These are phyloP conservation scores for Sutorius eximius DNA, from an alignment of 1,284 basidiomycete genomes.

Conservation along the genomic window DNA sequence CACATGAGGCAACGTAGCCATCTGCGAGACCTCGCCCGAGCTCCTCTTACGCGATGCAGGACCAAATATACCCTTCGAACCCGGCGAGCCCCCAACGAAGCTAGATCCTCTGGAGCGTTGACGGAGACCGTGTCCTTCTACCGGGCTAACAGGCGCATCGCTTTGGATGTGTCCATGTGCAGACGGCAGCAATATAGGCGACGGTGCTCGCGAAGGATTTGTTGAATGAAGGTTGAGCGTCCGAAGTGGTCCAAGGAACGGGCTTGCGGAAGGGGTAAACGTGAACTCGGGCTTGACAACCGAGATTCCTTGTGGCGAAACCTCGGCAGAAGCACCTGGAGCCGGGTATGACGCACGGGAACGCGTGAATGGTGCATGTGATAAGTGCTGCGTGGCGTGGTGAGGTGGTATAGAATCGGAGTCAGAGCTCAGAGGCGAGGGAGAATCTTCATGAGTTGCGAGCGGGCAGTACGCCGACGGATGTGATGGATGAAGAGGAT, in stretches of 20 bases:
- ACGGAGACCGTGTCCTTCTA: constrained; percentile 32
- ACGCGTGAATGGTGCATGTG: constrained; percentile 25
- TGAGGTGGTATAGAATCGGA: constrained; percentile 51
- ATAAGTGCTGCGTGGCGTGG: constrained; percentile 28
- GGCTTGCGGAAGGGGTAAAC: constrained; percentile 71
- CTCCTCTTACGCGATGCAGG: constrained; percentile 33
- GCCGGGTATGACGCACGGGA: constrained; percentile 25
- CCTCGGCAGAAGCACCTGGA: constrained; percentile 19
- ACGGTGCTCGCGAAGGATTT: constrained; percentile 63
- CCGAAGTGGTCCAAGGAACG: constrained; percentile 81
- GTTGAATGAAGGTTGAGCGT: constrained; percentile 71
- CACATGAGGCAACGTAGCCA: constrained; percentile 29
- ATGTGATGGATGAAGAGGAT: constrained; percentile 38
- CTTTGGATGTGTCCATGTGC: constrained; percentile 33
- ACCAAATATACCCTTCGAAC: constrained; percentile 26
- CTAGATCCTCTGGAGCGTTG: constrained; percentile 32
- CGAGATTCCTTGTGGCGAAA: constrained; percentile 29
- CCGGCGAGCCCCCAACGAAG: constrained; percentile 44
- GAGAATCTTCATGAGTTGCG: constrained; percentile 53
- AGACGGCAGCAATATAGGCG: constrained; percentile 63
- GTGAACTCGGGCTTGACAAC: constrained; percentile 36
- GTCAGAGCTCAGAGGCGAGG: constrained; percentile 68
- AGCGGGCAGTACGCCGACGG: constrained; percentile 38
- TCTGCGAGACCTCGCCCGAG: constrained; percentile 33
- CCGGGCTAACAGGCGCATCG: constrained; percentile 34